Evolutionary conservation across 1,284 basidiomycete genomes (phyloP).

Genomic region (Malassezia cuniculi): DNA sequence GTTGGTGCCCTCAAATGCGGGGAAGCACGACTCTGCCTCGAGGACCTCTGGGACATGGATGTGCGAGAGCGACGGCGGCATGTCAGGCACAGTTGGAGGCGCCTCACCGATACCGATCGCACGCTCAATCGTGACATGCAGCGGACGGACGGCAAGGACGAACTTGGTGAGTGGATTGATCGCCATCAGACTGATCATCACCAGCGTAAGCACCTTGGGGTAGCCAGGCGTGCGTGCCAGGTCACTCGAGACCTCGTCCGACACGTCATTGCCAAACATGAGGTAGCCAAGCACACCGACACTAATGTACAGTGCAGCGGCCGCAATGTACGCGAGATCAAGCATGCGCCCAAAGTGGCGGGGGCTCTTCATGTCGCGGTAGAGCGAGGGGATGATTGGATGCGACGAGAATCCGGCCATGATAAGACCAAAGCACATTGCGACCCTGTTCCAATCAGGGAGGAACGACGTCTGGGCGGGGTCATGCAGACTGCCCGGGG

Average conservation of each 20-base stretch:
- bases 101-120: conserved; percentile 27
- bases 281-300: conserved; percentile 76
- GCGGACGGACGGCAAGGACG: conserved; percentile 66
- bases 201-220: conserved; percentile 58
- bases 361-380: conserved; percentile 77
- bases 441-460: conserved; percentile 51
- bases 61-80: too few species aligned
- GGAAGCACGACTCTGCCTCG: too few species aligned
- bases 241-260: conserved; percentile 77
- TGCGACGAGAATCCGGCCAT: conserved; percentile 97
- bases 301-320: conserved; percentile 63
- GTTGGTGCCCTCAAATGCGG: too few species aligned
- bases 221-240: conserved; percentile 65
- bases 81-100: too few species aligned
- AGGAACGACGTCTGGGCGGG: conserved; percentile 60
- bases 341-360: conserved; percentile 69
- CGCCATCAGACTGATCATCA: conserved; percentile 79
- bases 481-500: conserved; percentile 68
- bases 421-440: conserved; percentile 67
- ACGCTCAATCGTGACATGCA: conserved; percentile 36
- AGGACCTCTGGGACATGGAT: too few species aligned
- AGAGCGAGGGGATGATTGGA: conserved; percentile 77
- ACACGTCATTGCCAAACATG: conserved; percentile 51
- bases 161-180: conserved; percentile 65
- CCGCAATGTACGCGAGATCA: conserved; percentile 69